Percentiles rank a stretch among this genome's conserved stretches.
Evolutionary conservation across 495 filamentous ascomycete genomes (phyloP).

Genomic region (Zalerion maritima): DNA sequence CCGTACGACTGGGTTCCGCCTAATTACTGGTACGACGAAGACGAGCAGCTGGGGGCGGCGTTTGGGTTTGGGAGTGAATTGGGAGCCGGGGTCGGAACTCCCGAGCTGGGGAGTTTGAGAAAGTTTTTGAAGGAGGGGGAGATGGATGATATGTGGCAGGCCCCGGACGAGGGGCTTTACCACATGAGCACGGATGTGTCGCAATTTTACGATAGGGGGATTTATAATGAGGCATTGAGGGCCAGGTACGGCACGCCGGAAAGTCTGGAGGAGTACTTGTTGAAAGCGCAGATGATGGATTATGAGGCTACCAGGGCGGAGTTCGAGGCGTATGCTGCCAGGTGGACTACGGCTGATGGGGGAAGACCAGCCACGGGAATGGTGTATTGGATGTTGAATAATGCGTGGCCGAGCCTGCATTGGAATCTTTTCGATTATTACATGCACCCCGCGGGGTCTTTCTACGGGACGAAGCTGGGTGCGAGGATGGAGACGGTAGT

Average conservation of each 20-base stretch:
- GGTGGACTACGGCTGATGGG: slow-evolving; percentile 34
- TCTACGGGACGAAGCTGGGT: slow-evolving; percentile 44
- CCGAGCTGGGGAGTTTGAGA: slow-evolving; percentile 36
- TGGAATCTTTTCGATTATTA: slow-evolving; percentile 58
- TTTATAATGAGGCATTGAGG: slow-evolving; percentile 42
- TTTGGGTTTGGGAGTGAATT: slow-evolving; percentile 50
- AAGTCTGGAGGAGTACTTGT: slow-evolving; percentile 39
- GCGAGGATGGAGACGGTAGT: slow-evolving; percentile 39
- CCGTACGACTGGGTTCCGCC: slow-evolving; percentile 57
- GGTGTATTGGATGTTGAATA: slow-evolving; percentile 58
- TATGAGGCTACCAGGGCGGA: slow-evolving; percentile 48
- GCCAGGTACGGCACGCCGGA: slow-evolving; percentile 37
- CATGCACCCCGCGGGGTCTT: slow-evolving; percentile 39
- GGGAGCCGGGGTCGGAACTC: slow-evolving; percentile 47
- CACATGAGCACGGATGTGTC: slow-evolving; percentile 44
- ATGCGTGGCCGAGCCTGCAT: slow-evolving; percentile 49
- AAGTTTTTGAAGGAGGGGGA: slow-evolving; percentile 38
- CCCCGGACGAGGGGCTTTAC: slow-evolving; percentile 36
- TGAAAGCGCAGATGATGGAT: slow-evolving; percentile 43
- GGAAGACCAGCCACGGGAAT: slow-evolving; percentile 43
- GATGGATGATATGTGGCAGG: slow-evolving; percentile 38
- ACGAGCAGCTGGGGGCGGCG: slow-evolving; percentile 33
- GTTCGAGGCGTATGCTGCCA: slow-evolving; percentile 40
- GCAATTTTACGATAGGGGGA: slow-evolving; percentile 36
- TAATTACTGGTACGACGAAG: slow-evolving; percentile 43